These are phyloP conservation scores for Mycena venus DNA, from an alignment of 768 basidiomycete species.

Conservation along the genomic window DNA sequence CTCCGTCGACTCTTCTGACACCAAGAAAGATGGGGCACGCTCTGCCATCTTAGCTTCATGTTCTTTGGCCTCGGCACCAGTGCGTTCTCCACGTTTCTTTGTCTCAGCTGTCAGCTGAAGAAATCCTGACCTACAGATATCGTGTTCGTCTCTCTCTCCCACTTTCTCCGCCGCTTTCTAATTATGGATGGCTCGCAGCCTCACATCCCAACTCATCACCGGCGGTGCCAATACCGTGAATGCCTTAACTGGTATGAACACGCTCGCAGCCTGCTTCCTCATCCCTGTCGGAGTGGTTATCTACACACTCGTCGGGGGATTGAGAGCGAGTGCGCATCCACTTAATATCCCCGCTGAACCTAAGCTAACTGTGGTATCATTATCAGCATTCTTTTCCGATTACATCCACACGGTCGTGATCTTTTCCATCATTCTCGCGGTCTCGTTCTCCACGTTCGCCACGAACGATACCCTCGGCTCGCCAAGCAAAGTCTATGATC, in stretches of 20 bases:
- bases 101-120: conserved; percentile 38
- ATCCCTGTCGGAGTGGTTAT: conserved; percentile 45
- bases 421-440: conserved; percentile 41
- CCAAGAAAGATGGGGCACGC: conserved; percentile 50
- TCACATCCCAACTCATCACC: conserved; percentile 30
- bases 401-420: conserved; percentile 49
- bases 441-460: conserved; percentile 38
- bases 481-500: conserved; percentile 28
- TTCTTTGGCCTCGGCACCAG: conserved; percentile 39
- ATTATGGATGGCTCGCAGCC: background rate
- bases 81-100: conserved; percentile 43
- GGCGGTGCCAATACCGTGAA: conserved; percentile 45
- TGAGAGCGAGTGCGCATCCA: conserved; percentile 32
- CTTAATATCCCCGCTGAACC: background rate
- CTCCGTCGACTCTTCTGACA: background rate
- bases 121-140: conserved; percentile 46
- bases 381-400: conserved; percentile 30
- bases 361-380: background rate
- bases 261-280: conserved; percentile 46
- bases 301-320: conserved; percentile 37
- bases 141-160: conserved; percentile 40
- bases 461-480: conserved; percentile 26
- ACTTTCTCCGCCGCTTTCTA: background rate
- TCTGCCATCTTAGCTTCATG: conserved; percentile 20
- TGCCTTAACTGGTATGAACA: conserved; percentile 48